Evolutionary conservation across 2,329 filamentous ascomycete species (phyloP).

Genomic region (Sporothrix variecibatus): DNA sequence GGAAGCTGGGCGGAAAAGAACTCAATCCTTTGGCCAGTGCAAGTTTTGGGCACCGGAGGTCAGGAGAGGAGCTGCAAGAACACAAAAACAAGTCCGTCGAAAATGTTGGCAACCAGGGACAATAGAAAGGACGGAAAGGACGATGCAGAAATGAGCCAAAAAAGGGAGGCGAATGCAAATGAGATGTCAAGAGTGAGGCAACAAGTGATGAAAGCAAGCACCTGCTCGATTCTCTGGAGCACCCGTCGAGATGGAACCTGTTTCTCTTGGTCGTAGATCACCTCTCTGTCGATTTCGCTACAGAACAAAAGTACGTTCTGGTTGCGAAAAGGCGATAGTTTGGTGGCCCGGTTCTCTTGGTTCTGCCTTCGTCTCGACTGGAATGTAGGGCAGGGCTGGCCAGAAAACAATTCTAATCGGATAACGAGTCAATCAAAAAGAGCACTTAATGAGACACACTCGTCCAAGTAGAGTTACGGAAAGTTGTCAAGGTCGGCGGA

Average conservation of each 20-base stretch:
- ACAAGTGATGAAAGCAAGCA: too few species aligned
- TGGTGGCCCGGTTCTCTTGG: too few species aligned
- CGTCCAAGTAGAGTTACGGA: neutral
- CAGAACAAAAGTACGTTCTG: too few species aligned
- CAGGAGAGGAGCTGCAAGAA: neutral
- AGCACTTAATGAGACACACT: neutral
- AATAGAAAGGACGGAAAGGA: neutral
- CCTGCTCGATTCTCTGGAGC: too few species aligned
- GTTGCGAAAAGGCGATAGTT: too few species aligned
- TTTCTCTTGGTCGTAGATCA: too few species aligned
- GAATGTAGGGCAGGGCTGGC: neutral
- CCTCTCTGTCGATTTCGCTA: too few species aligned
- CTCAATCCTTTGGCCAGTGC: neutral
- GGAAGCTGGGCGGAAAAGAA: neutral
- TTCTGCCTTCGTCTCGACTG: too few species aligned
- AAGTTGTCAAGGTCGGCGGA: too few species aligned
- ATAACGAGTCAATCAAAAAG: neutral
- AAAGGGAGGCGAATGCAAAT: neutral
- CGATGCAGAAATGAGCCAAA: neutral
- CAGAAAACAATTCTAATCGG: neutral
- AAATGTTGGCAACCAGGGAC: slow-evolving; percentile 1
- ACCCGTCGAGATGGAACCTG: too few species aligned
- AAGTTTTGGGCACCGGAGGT: neutral
- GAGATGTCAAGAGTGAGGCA: too few species aligned
- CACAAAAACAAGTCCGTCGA: too few species aligned